Base-by-base conservation (phyloP, 106 monocot genomes). In the Allium cepa region DNA sequence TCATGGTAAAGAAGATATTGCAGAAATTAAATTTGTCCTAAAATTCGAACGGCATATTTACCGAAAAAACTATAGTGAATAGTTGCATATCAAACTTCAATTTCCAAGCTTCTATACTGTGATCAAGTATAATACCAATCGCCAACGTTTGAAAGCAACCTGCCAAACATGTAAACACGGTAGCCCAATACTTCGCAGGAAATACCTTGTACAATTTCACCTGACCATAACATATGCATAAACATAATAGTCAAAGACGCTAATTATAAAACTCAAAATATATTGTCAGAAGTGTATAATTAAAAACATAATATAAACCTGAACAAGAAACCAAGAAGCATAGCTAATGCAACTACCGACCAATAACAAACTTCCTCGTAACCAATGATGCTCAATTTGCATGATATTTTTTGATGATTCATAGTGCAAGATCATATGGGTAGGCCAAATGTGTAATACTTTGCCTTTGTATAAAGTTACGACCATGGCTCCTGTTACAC, bases 281-380 rank as follows among this genome's bases (percentile, higher is more conserved):
- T 10, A 28, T 53, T 15, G 9, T 64, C 22, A 47, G 9, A 13
- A 10, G 10, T 7, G 6, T 26, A 22, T 57, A 11, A 12, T 8
- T 9, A 18, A 60, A 18, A 11, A 68, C 55, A 49, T 8, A 28
- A 58, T 26, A 82, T 36, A 36, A 36, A 36, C 87, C 82, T 87
- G 87, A 2, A 75, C 57, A 8, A 88, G 63, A 65, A 80, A 92
- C 84, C 87, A 92, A 8, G 66, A 76, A 47, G 82, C 79, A 60
- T 82, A 84, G 67, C 76, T 75, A n/a, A 76, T 49, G 71, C 79
- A 78, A 66, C 85, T 82, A 13, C 64, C 73, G 1, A 72, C 7
- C 68, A 88, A 63, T n/a, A 88, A 79, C 4, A 76, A n/a, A 0
- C 83, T 77, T 7, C 92, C 92, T 0, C 76, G 69, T 7, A 64